phyloP scores from a whole-genome alignment of 495 filamentous ascomycete genomes.

The Neurospora sp. region DNA sequence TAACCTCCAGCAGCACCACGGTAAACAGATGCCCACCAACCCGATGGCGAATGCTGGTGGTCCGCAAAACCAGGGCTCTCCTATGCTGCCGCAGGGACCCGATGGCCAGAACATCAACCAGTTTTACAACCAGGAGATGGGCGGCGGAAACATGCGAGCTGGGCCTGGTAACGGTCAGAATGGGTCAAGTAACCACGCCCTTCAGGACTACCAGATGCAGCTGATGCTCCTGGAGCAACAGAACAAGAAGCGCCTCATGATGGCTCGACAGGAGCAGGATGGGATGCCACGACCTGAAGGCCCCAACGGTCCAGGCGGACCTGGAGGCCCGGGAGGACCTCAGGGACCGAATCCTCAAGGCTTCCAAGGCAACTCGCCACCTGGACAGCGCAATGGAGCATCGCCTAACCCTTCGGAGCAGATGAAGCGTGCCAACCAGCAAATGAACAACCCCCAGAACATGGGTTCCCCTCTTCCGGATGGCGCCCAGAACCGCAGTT shows the following conservation, averaged over 20 bases:
- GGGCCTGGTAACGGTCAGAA: constrained; percentile 44
- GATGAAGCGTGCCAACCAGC: constrained; percentile 83
- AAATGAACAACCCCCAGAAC: constrained; percentile 60
- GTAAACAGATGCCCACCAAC: constrained; percentile 66
- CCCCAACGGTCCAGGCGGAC: constrained; percentile 41
- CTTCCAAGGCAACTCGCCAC: constrained; percentile 68
- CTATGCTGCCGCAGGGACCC: constrained; percentile 64
- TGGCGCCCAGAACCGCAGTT: constrained; percentile 62
- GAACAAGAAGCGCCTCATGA: constrained; percentile 93
- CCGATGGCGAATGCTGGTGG: constrained; percentile 42
- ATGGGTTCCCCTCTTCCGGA: constrained; percentile 79
- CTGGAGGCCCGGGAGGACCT: constrained; percentile 39
- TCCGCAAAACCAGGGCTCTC: constrained; percentile 59
- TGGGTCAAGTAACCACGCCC: constrained; percentile 73
- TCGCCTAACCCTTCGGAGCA: constrained; percentile 86
- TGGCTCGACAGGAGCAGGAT: constrained; percentile 95
- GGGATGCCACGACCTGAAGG: constrained; percentile 43
- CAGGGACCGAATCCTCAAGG: constrained; percentile 42
- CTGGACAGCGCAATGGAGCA: constrained; percentile 66
- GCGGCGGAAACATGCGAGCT: constrained; percentile 47
- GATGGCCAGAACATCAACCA: constrained; percentile 53
- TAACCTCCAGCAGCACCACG: constrained; percentile 70
- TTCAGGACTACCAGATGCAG: constrained; percentile 99
- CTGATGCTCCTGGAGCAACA: constrained; percentile 98
- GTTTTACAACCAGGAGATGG: constrained; percentile 54